Evolutionary conservation across 2,329 filamentous ascomycete genomes (phyloP), one percentile per base, ranked within the genome.

Genomic region (Diaporthe eres): DNA sequence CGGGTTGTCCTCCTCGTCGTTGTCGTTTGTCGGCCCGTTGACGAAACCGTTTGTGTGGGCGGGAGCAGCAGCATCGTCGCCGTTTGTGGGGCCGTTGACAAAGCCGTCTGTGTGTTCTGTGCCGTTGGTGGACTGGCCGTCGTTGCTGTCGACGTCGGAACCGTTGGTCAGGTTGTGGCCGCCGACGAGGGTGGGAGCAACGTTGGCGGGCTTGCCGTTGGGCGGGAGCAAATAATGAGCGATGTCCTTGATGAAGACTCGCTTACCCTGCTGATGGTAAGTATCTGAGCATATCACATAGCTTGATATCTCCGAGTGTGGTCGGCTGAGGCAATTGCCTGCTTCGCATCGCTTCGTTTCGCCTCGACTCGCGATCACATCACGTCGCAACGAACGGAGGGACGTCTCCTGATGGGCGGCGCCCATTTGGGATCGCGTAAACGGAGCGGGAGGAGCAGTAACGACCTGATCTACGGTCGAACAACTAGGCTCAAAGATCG

Each of bases 231-330:
- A 89, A 84, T 98, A 98, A 85, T 98, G 94, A 74, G 94, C 93
- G 87, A 98, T 99, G 84, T 98, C 97, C 85, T 99, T 99, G 90
- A 99, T 97, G 87, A 98, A 98, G 80, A 98, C 87, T 80, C 96
- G 94, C 87, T 98, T 98, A 81, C 92, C 94, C 94, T 97, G 80
- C 80, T 73, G 60, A 55, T 60, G 74, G 74, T 75, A 65, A 78
- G 75, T 74, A 53, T 60, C 58, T 71, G 49, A 42, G 17, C 37
- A 15, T 53, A 19, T 65, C 55, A 49, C 9, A 34, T 34, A 13
- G 25, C 49, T 17, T 34, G 25, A 51, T 42, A 13, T 42, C 2
- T 53, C 58, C 12, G n/a, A 65, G n/a, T 22, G 25, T 44, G 47
- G 37, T 55, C 49, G 71, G 44, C 71, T 37, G n/a, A 57, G 71